A percentile compares a stretch with the other conserved stretches of the same genome.
These are phyloP conservation scores for Ogataea henricii DNA, from an alignment of 805 yeast species.

Conservation along the genomic window DNA sequence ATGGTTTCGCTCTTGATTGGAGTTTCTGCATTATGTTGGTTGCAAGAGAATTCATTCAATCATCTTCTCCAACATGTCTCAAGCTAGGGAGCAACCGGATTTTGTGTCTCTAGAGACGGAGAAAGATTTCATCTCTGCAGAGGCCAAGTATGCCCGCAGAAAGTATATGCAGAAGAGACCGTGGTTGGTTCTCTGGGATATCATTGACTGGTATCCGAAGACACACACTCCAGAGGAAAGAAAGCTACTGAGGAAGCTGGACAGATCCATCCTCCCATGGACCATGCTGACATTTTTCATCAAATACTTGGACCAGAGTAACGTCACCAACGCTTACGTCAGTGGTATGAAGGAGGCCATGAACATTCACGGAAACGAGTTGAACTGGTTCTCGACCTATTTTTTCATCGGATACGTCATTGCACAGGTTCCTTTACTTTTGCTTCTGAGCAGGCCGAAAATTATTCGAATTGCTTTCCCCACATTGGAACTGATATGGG, in stretches of 20 bases:
- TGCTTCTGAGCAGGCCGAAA: constrained; percentile 3
- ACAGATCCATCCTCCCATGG: constrained; percentile 5
- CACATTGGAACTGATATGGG: constrained; percentile 1
- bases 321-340: constrained; percentile 59
- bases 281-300: constrained; percentile 3
- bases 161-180: constrained; percentile 7
- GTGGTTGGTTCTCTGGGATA: constrained; percentile 6
- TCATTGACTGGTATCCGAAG: constrained; percentile 6
- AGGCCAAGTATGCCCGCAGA: constrained; percentile 3
- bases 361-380: constrained; percentile 24
- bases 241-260: constrained; percentile 7
- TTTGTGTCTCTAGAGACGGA: not conserved
- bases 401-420: constrained; percentile 52
- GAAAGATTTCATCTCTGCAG: not conserved
- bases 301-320: constrained; percentile 60
- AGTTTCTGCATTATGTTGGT: too few species aligned
- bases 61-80: constrained; percentile 36
- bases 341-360: constrained; percentile 61
- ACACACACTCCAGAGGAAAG: constrained; percentile 7
- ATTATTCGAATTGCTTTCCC: constrained; percentile 2
- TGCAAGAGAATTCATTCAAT: too few species aligned
- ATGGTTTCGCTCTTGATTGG: too few species aligned
- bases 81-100: not conserved
- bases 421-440: constrained; percentile 52
- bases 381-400: constrained; percentile 25